These are phyloP conservation scores for Bassia scoparia DNA, from an alignment of 148 eudicot genomes.

Conservation along the genomic window DNA sequence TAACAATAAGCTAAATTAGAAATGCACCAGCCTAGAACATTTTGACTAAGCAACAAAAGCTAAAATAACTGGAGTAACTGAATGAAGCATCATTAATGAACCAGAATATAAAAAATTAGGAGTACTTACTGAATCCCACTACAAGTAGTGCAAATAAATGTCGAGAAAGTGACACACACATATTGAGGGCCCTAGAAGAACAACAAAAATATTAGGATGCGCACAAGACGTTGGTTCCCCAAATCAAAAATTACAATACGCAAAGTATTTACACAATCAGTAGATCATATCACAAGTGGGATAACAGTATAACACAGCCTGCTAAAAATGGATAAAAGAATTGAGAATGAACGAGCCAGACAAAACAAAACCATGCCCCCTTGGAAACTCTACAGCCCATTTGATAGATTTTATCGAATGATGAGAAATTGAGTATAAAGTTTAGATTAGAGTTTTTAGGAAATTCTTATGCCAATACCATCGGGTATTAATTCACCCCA, in stretches of 20 bases:
- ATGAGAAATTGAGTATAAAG: too few species aligned
- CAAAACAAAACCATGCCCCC: not conserved
- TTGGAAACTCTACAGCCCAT: not conserved
- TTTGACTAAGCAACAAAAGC: not conserved
- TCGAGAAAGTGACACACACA: conserved; percentile 84
- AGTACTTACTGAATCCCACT: conserved; percentile 91
- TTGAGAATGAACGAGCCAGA: not conserved
- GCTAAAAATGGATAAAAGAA: not conserved
- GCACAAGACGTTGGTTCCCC: not conserved
- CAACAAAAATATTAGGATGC: conserved; percentile 21
- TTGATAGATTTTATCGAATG: too few species aligned
- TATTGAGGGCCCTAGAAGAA: conserved; percentile 86
- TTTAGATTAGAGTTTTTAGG: too few species aligned
- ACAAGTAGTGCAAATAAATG: conserved; percentile 92
- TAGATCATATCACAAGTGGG: not conserved
- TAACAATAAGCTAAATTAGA: not conserved
- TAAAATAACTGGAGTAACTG: not conserved
- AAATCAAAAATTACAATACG: not conserved
- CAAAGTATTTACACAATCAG: not conserved
- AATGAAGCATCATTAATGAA: conserved; percentile 13
- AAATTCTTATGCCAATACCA: too few species aligned
- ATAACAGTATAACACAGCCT: too few species aligned
- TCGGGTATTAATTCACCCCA: too few species aligned
- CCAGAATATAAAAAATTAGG: not conserved
- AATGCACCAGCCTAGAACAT: not conserved